These are phyloP conservation scores for Gomphus bonarii DNA, from an alignment of 1,284 basidiomycete genomes.

Conservation along the genomic window DNA sequence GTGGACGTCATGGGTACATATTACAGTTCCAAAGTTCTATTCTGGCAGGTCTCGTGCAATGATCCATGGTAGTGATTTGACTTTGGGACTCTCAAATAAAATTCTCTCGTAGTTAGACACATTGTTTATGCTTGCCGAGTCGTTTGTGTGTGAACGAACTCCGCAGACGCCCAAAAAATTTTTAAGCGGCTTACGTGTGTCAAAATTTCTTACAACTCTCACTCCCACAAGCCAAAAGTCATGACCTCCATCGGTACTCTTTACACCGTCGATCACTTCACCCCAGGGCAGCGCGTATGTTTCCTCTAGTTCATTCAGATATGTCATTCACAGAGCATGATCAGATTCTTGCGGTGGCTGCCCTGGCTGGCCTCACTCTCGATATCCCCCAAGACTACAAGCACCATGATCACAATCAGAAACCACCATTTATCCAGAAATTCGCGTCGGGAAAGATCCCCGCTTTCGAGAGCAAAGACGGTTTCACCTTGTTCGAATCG, in stretches of 20 bases:
- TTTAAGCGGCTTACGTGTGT: background rate
- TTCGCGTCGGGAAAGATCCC: constrained; percentile 85
- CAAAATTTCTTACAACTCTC: constrained; percentile 2
- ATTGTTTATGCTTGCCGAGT: no score
- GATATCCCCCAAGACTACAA: constrained; percentile 47
- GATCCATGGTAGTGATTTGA: no score
- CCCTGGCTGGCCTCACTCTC: constrained; percentile 59
- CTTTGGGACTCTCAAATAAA: no score
- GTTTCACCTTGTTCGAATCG: constrained; percentile 73
- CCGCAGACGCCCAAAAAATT: background rate
- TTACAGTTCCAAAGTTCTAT: no score
- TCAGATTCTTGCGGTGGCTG: constrained; percentile 66
- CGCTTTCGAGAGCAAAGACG: constrained; percentile 68
- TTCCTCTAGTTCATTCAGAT: background rate
- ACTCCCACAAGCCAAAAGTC: constrained; percentile 7
- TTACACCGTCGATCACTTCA: constrained; percentile 33
- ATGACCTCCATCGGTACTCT: constrained; percentile 55
- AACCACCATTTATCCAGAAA: constrained; percentile 66
- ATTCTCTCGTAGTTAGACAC: no score
- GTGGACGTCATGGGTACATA: no score
- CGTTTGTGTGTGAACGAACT: no score
- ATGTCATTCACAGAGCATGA: background rate
- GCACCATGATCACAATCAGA: constrained; percentile 69
- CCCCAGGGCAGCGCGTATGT: constrained; percentile 42
- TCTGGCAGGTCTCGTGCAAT: no score